Conservation (phyloP, 176 grass and related monocot species). For the Oryza rufipogon region DNA sequence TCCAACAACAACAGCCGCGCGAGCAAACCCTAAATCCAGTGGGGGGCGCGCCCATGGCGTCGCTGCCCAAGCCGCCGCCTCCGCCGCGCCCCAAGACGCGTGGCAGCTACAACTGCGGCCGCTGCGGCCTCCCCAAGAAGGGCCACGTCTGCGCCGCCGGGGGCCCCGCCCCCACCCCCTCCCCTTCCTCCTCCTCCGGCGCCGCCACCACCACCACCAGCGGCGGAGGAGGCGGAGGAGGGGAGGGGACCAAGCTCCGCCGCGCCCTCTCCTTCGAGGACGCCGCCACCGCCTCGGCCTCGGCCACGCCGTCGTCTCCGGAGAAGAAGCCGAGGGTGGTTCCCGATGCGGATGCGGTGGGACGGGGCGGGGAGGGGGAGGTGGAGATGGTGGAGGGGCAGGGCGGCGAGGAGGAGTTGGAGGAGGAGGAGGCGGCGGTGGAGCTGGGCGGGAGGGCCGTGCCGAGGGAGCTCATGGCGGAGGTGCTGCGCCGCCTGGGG, state of each 20-base stretch:
- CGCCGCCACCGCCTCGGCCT: not conserved
- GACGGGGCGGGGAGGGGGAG: not conserved
- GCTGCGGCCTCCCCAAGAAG: conserved; percentile 91
- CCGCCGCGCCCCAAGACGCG: conserved; percentile 64
- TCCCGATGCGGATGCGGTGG: not conserved
- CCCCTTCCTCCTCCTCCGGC: conserved; percentile 35
- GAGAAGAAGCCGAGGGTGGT: conserved; percentile 40
- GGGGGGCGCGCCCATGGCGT: conserved; percentile 7
- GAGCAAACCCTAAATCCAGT: conserved; percentile 40
- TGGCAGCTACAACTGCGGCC: conserved; percentile 96
- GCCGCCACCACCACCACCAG: not conserved
- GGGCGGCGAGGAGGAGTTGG: not conserved
- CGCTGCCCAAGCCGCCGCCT: conserved; percentile 36
- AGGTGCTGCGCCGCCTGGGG: conserved; percentile 52
- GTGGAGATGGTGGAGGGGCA: not conserved
- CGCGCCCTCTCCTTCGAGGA: conserved; percentile 70
- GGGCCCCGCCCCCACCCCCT: conserved; percentile 35
- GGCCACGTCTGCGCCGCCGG: conserved; percentile 73
- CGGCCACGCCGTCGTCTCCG: conserved; percentile 31
- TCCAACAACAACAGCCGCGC: conserved; percentile 2
- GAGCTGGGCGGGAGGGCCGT: conserved; percentile 35
- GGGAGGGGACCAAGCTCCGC: conserved; percentile 35
- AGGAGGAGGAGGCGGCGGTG: not conserved
- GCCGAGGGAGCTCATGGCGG: conserved; percentile 42
- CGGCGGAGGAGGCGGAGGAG: not conserved